phyloP scores from a whole-genome alignment of 345 rosid species.

The Punica granatum region DNA sequence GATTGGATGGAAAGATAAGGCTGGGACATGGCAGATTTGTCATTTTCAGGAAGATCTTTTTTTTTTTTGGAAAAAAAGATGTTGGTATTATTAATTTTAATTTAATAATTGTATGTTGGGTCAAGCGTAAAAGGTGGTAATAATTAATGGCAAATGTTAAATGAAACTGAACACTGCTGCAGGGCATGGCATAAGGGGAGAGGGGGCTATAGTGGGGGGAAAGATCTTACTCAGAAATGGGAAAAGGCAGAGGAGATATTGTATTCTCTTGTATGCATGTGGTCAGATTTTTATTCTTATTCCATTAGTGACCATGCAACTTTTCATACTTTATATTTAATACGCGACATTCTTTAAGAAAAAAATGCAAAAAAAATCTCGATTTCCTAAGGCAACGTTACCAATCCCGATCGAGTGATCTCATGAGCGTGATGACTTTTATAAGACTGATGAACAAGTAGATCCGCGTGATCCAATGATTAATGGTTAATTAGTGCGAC shows the following conservation, averaged over 20 bases:
- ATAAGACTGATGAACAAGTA: no score
- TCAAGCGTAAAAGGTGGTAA: not conserved
- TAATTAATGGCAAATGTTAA: not conserved
- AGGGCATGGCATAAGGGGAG: no score
- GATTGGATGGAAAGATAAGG: not conserved
- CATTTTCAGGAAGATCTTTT: not conserved
- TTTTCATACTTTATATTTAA: not conserved
- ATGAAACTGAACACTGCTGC: not conserved
- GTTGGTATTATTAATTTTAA: no score
- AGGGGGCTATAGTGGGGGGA: not conserved
- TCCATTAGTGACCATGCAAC: slow-evolving; percentile 8
- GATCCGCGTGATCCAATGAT: no score
- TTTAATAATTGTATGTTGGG: not conserved
- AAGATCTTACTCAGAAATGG: slow-evolving; percentile 10
- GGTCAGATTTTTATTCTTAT: slow-evolving; percentile 11
- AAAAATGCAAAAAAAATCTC: no score
- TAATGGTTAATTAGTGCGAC: no score
- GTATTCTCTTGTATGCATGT: slow-evolving; percentile 2
- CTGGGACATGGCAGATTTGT: slow-evolving; percentile 1
- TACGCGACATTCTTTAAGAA: no score
- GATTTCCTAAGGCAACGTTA: no score
- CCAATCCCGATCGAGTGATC: no score
- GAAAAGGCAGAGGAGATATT: not conserved
- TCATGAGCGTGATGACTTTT: no score
- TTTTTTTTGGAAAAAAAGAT: no score